These are phyloP conservation scores for Rhododendron ferrugineum DNA, from an alignment of 148 eudicot genomes.

Conservation along the genomic window DNA sequence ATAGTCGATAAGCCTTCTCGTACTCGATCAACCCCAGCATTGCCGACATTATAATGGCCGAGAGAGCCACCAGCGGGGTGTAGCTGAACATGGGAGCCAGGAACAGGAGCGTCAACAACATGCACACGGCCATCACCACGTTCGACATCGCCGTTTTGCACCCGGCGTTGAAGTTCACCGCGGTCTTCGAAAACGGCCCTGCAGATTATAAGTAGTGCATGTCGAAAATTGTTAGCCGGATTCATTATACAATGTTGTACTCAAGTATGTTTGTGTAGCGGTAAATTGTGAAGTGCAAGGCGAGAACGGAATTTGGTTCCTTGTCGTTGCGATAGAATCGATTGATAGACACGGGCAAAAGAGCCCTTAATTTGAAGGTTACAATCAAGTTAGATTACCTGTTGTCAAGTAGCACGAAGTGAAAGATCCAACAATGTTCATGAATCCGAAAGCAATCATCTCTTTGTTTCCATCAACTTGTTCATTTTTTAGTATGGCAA, in stretches of 20 bases:
- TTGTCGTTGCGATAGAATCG: too few relatives aligned
- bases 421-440: conserved; percentile 87
- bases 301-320: too few relatives aligned
- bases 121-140: conserved; percentile 56
- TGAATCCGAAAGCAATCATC: conserved; percentile 89
- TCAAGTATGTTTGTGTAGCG: too few relatives aligned
- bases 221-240: too few relatives aligned
- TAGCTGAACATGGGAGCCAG: conserved; percentile 83
- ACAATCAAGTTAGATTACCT: conserved; percentile 30
- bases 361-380: neutral
- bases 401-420: conserved; percentile 93
- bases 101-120: conserved; percentile 65
- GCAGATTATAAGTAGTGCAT: neutral
- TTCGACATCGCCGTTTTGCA: conserved; percentile 75
- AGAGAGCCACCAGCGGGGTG: conserved; percentile 81
- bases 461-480: conserved; percentile 93
- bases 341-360: too few relatives aligned
- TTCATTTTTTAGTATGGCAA: conserved; percentile 62
- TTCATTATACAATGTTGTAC: too few relatives aligned
- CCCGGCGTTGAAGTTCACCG: conserved; percentile 83
- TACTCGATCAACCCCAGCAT: conserved; percentile 85
- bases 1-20: conserved; percentile 47
- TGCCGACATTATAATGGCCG: conserved; percentile 88
- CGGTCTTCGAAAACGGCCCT: conserved; percentile 96
- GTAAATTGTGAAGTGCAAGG: too few relatives aligned